phyloP scores from a whole-genome alignment of 768 basidiomycete genomes.

The Psilocybe tampanensis region DNA sequence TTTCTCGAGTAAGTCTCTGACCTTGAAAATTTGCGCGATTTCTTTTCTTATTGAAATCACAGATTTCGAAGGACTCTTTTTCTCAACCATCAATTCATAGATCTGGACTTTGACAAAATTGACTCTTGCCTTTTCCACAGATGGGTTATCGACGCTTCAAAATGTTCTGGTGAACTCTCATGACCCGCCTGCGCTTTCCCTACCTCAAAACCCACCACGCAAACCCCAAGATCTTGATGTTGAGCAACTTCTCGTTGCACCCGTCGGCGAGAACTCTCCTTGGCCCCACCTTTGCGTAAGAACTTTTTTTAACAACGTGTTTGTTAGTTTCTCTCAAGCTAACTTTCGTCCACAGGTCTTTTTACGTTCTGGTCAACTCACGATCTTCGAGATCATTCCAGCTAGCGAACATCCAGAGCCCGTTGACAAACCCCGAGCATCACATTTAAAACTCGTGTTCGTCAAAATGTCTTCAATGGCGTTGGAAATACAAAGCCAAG shows the following conservation, averaged over 20 bases:
- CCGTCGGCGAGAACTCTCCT: slow-evolving; percentile 69
- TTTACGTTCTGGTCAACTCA: slow-evolving; percentile 77
- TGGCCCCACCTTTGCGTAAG: slow-evolving; percentile 80
- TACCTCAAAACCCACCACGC: slow-evolving; percentile 70
- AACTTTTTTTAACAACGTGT: slow-evolving; percentile 14
- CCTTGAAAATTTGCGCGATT: not conserved
- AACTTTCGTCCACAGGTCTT: slow-evolving; percentile 58
- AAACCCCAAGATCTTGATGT: slow-evolving; percentile 77
- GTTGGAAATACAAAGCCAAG: slow-evolving; percentile 71
- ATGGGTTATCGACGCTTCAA: slow-evolving; percentile 60
- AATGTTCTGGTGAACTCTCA: slow-evolving; percentile 68
- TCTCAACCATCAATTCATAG: slow-evolving; percentile 52
- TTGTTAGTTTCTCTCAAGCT: slow-evolving; percentile 3
- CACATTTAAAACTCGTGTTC: slow-evolving; percentile 60
- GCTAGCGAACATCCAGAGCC: slow-evolving; percentile 39
- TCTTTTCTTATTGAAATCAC: not conserved
- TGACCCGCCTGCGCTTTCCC: slow-evolving; percentile 59
- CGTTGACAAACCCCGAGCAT: slow-evolving; percentile 38
- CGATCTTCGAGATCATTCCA: slow-evolving; percentile 77
- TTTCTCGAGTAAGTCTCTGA: slow-evolving; percentile 64
- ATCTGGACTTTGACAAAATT: slow-evolving; percentile 89
- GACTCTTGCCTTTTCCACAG: slow-evolving; percentile 72
- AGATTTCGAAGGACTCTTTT: slow-evolving; percentile 81
- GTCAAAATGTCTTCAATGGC: slow-evolving; percentile 62
- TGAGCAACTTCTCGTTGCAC: slow-evolving; percentile 73